Conservation (phyloP, 768 basidiomycete species). For the Boletus rubescentipes region DNA sequence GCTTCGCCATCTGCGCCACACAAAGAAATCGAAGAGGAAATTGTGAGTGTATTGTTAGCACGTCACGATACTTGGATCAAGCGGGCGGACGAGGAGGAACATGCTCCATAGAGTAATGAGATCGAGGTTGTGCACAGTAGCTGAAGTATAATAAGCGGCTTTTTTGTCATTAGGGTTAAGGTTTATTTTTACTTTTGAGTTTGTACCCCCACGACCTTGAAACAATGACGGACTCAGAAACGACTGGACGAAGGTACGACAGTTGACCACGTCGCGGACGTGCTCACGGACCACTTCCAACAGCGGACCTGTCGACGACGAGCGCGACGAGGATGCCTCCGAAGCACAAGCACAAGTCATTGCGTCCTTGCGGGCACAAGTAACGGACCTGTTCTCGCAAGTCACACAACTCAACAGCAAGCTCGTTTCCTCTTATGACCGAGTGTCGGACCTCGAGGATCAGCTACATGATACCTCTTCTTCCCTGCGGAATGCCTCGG, state of each 20-base stretch:
- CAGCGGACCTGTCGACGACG: conserved; percentile 8
- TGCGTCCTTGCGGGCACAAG: conserved; percentile 71
- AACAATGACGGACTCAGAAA: conserved; percentile 14
- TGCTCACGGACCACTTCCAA: conserved; percentile 3
- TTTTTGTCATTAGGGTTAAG: conserved; percentile 10
- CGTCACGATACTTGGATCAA: conserved; percentile 73
- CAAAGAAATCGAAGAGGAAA: conserved; percentile 93
- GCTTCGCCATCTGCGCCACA: conserved; percentile 32
- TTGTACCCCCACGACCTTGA: background rate
- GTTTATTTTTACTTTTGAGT: conserved; percentile 7
- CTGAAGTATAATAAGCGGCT: too few species aligned
- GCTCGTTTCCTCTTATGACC: conserved; percentile 88
- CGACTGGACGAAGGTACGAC: conserved; percentile 14
- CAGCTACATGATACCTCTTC: conserved; percentile 68
- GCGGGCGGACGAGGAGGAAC: background rate
- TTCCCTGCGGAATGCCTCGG: conserved; percentile 55
- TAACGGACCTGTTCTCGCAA: conserved; percentile 86
- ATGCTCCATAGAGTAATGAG: background rate
- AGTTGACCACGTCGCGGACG: background rate
- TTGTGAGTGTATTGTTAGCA: conserved; percentile 70
- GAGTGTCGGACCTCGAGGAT: conserved; percentile 92
- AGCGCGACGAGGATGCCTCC: conserved; percentile 34
- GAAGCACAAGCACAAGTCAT: conserved; percentile 87
- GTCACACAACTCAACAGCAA: conserved; percentile 90
- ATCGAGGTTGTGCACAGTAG: too few species aligned